These are phyloP conservation scores for Gentiana macrophylla DNA, from an alignment of 257 asterid genomes.

Conservation along the genomic window DNA sequence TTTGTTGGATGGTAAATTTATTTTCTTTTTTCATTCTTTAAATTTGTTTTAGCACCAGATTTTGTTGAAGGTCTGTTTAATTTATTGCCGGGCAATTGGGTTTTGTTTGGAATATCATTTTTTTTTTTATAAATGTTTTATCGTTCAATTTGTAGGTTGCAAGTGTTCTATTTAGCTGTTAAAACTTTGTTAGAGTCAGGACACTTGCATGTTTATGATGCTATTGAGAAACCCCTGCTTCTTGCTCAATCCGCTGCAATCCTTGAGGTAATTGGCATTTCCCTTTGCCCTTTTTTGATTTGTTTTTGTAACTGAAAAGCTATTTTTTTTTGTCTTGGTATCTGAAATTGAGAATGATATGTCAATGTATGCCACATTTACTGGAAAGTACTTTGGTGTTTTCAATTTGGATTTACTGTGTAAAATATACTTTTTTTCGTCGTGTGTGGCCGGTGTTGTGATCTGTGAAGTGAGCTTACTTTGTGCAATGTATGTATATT, in stretches of 20 bases:
- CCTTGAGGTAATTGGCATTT: slow-evolving; percentile 32
- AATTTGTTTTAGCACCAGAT: neutral
- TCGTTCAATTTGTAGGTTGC: slow-evolving; percentile 29
- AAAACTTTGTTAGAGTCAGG: slow-evolving; percentile 49
- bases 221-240: slow-evolving; percentile 68
- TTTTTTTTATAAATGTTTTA: too few species aligned
- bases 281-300: neutral
- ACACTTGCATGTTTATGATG: slow-evolving; percentile 60
- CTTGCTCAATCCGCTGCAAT: slow-evolving; percentile 81
- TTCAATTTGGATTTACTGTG: too few species aligned
- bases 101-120: neutral
- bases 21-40: neutral
- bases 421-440: too few species aligned
- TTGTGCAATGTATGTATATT: too few species aligned
- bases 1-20: slow-evolving; percentile 62
- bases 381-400: too few species aligned
- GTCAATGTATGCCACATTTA: too few species aligned
- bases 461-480: too few species aligned
- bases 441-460: too few species aligned
- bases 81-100: neutral
- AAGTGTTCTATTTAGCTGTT: slow-evolving; percentile 64
- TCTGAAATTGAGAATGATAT: too few species aligned
- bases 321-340: too few species aligned
- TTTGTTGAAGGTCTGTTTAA: slow-evolving; percentile 4
- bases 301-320: too few species aligned